A percentile compares a stretch with the other conserved stretches of the same genome.
These are phyloP conservation scores for Venturia oleaginea DNA, from an alignment of 2,329 filamentous ascomycete species.

Conservation along the genomic window DNA sequence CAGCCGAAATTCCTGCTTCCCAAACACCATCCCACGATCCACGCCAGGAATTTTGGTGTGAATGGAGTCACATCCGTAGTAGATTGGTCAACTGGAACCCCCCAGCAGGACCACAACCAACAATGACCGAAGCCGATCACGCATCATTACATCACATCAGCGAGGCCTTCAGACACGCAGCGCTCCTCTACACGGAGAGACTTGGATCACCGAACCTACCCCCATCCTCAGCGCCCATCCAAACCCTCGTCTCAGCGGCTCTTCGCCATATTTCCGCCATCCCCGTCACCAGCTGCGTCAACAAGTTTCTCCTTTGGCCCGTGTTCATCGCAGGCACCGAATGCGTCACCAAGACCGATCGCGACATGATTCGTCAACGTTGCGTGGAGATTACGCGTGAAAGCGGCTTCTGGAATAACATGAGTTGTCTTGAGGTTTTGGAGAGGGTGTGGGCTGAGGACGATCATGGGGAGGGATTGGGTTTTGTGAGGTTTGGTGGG, in stretches of 20 bases:
- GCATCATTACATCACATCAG: slow-evolving; percentile 56
- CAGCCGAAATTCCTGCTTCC: slow-evolving; percentile 18
- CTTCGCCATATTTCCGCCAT: slow-evolving; percentile 77
- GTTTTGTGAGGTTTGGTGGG: slow-evolving; percentile 15
- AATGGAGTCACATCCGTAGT: slow-evolving; percentile 73
- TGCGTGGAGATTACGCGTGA: slow-evolving; percentile 81
- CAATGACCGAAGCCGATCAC: slow-evolving; percentile 9
- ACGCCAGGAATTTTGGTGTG: slow-evolving; percentile 60
- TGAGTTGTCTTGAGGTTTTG: slow-evolving; percentile 73
- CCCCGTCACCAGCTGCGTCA: slow-evolving; percentile 58
- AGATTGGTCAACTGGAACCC: slow-evolving; percentile 61
- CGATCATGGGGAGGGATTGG: slow-evolving; percentile 23
- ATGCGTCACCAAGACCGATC: slow-evolving; percentile 72
- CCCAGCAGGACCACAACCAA: neutral
- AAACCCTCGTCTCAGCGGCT: slow-evolving; percentile 71
- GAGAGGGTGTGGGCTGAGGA: slow-evolving; percentile 72
- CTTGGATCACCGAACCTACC: slow-evolving; percentile 68
- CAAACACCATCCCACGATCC: slow-evolving; percentile 41
- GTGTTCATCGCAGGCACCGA: slow-evolving; percentile 85
- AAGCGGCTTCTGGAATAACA: slow-evolving; percentile 89
- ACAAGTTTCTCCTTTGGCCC: slow-evolving; percentile 91
- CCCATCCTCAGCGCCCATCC: slow-evolving; percentile 67
- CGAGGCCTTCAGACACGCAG: slow-evolving; percentile 82
- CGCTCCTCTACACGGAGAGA: slow-evolving; percentile 81
- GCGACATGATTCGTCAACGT: slow-evolving; percentile 67